A percentile compares a stretch with the other conserved stretches of the same genome.
phyloP scores from a whole-genome alignment of 768 basidiomycete genomes.

The Lentinula raphanica region DNA sequence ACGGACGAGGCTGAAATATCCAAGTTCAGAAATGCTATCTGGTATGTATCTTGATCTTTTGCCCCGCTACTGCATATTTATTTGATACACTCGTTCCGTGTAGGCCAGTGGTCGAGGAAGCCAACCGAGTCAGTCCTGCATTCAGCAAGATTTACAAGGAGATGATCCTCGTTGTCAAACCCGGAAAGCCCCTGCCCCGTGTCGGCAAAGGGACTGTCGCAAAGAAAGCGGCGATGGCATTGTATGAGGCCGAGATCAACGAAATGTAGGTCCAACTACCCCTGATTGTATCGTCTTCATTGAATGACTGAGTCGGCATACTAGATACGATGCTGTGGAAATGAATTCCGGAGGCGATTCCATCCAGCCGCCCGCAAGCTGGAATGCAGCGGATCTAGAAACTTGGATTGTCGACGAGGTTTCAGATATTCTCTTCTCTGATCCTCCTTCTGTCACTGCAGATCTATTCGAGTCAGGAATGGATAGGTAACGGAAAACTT shows the following conservation, averaged over 20 bases:
- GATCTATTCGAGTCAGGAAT: conserved; percentile 26
- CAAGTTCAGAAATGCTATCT: conserved; percentile 23
- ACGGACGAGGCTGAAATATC: conserved; percentile 16
- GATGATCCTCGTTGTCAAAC: conserved; percentile 41
- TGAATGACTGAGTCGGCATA: not conserved
- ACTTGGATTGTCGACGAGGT: conserved; percentile 18
- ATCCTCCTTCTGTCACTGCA: conserved; percentile 14
- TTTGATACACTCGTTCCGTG: not conserved
- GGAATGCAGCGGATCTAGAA: conserved; percentile 6
- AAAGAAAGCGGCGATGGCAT: conserved; percentile 31
- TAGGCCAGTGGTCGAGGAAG: conserved; percentile 37
- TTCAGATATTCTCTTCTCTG: conserved; percentile 20
- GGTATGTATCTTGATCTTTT: conserved; percentile 27
- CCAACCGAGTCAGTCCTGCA: conserved; percentile 32
- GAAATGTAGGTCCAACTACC: conserved; percentile 28
- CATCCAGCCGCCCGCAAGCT: conserved; percentile 8
- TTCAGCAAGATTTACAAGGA: conserved; percentile 45
- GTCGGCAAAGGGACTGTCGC: conserved; percentile 42
- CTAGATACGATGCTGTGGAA: conserved; percentile 10
- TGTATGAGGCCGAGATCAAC: conserved; percentile 37
- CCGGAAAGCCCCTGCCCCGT: conserved; percentile 36
- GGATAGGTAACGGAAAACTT: conserved; percentile 14
- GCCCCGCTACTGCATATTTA: not conserved
- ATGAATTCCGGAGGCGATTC: conserved; percentile 1
- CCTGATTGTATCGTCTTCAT: conserved; percentile 12